Base-by-base conservation (phyloP, 345 rosid species). In the Alliaria petiolata region DNA sequence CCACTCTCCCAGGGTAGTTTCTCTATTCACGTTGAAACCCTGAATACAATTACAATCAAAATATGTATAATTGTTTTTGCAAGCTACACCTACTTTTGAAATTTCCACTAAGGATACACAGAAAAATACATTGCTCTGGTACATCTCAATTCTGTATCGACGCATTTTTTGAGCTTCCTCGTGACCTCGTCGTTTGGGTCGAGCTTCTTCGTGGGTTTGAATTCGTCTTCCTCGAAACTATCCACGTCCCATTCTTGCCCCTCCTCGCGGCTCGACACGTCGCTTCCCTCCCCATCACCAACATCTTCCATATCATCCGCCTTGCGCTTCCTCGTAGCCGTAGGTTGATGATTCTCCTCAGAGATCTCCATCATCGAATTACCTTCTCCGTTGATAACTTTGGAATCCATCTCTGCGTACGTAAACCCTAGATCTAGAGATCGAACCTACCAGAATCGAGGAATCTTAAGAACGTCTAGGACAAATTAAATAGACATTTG, bases 171-270 rank as follows among this genome's bases (percentile, higher is more conserved):
- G 46, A 57, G 16, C 26, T 3, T 6, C n/a, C 65, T 56, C 64
- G n/a, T 68, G n/a, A n/a, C n/a, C n/a, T n/a, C n/a, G n/a, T n/a
- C 36, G 30, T 56, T 68, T 3, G 72, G 64, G 1, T 56, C 45
- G 3, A 69, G 33, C 13, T 56, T 57, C 25, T 17, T 22, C 8
- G 0, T 55, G 35, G 64, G 72, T 43, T 7, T 69, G 64, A 5
- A 69, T 9, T 19, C 35, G 8, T 3, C 72, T 0, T 69, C 71
- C 6, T 67, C 65, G 46, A 69, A 69, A 12, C 73, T 69, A 26
- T 69, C 65, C 1, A 69, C 65, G 12, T 56, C 72, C 72, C 72
- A 68, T 44, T 68, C 55, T 68, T 68, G 73, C 22, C 20, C 53
- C 35, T 20, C 50, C 20, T 42, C 62, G 12, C 63, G 54, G 54